A percentile compares a stretch with the other conserved stretches of the same genome.
phyloP scores from a whole-genome alignment of 352 stramenopile species.

The Pythium periplocum region DNA sequence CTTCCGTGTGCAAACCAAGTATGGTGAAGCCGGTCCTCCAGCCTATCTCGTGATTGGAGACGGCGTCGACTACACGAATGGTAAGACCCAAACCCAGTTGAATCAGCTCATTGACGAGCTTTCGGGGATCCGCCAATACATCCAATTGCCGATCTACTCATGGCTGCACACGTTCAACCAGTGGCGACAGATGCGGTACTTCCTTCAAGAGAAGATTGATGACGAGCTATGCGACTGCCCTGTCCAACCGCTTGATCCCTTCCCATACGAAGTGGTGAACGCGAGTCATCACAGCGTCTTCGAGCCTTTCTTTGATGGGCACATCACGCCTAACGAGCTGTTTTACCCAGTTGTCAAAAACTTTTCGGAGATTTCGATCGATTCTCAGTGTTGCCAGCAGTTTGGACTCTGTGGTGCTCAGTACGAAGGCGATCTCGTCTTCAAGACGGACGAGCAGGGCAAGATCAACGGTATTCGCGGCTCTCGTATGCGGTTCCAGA shows the following conservation, averaged over 20 bases:
- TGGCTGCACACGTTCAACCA: constrained; percentile 88
- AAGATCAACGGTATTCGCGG: constrained; percentile 42
- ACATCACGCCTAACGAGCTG: constrained; percentile 55
- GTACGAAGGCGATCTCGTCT: constrained; percentile 83
- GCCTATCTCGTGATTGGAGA: constrained; percentile 79
- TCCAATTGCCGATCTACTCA: constrained; percentile 81
- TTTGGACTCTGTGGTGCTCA: constrained; percentile 85
- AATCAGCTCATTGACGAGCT: constrained; percentile 71
- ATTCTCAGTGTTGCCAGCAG: constrained; percentile 86
- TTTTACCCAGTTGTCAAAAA: constrained; percentile 82
- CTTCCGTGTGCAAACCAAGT: constrained; percentile 80
- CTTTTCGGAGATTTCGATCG: constrained; percentile 84
- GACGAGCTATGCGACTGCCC: constrained; percentile 60
- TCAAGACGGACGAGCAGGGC: constrained; percentile 22
- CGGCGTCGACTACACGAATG: constrained; percentile 68
- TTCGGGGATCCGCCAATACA: constrained; percentile 66
- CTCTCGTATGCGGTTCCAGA: constrained; percentile 83
- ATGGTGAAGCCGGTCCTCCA: constrained; percentile 78
- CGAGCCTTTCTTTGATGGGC: constrained; percentile 10
- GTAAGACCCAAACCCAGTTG: constrained; percentile 36
- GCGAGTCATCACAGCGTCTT: constrained; percentile 6
- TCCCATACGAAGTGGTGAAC: constrained; percentile 61
- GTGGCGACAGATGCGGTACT: constrained; percentile 82
- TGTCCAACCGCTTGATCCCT: constrained; percentile 69
- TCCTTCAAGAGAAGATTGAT: constrained; percentile 68